Evolutionary conservation across 2,329 filamentous ascomycete genomes (phyloP).

Genomic region (Hymenoscyphus fraxineus): DNA sequence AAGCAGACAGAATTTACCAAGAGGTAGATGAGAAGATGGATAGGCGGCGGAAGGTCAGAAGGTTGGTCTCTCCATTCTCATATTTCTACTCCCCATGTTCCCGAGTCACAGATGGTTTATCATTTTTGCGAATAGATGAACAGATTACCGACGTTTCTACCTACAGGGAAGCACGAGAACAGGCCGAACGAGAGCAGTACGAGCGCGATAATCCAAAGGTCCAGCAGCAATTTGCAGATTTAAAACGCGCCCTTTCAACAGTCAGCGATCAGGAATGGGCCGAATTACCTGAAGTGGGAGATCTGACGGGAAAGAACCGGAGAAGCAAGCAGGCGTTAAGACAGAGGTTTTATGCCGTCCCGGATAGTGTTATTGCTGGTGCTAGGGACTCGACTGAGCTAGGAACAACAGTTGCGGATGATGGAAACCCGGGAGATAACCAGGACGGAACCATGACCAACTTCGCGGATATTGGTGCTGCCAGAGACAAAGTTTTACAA

Average conservation of each 20-base stretch:
- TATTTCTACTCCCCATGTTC: constrained; percentile 28
- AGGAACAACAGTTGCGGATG: constrained; percentile 83
- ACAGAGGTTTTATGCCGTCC: constrained; percentile 90
- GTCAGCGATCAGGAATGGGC: constrained; percentile 97
- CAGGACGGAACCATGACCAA: constrained; percentile 91
- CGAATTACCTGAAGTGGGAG: constrained; percentile 89
- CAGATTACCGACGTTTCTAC: constrained; percentile 73
- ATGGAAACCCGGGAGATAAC: constrained; percentile 52
- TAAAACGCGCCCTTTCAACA: constrained; percentile 83
- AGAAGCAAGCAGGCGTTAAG: constrained; percentile 77
- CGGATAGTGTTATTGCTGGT: constrained; percentile 88
- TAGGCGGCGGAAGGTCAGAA: constrained; percentile 76
- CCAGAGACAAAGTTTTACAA: constrained; percentile 90
- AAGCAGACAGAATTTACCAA: constrained; percentile 93
- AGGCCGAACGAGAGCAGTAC: constrained; percentile 88
- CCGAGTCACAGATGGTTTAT: constrained; percentile 59
- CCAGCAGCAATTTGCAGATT: constrained; percentile 92
- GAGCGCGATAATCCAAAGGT: constrained; percentile 98
- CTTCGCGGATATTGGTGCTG: constrained; percentile 94
- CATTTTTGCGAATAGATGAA: constrained; percentile 60
- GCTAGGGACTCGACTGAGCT: constrained; percentile 78
- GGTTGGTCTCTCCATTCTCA: constrained; percentile 57
- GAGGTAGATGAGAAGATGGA: constrained; percentile 98
- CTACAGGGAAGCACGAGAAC: constrained; percentile 87
- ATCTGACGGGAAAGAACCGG: constrained; percentile 91